Evolutionary conservation across 75 land plant species (phyloP).

Genomic region (Azolla pinnata): DNA sequence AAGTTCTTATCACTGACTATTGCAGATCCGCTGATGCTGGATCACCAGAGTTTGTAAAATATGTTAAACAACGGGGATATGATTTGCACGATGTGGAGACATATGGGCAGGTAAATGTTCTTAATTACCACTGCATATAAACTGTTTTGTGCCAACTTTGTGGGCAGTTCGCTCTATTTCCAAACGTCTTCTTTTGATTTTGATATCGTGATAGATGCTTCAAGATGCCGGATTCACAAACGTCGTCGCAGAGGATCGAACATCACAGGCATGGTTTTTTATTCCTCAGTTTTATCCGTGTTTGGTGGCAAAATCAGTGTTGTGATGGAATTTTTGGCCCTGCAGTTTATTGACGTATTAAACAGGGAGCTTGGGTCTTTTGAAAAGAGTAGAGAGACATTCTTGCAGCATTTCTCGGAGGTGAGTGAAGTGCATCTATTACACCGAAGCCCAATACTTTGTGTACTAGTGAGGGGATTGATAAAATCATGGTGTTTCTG

Average conservation of each 20-base stretch:
- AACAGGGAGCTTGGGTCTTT: conserved; percentile 51
- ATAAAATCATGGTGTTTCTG: not conserved
- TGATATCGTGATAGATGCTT: conserved; percentile 51
- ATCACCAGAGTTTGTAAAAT: conserved; percentile 57
- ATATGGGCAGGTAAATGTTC: conserved; percentile 71
- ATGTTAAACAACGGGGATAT: conserved; percentile 91
- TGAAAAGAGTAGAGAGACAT: conserved; percentile 60
- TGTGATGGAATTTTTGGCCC: not conserved
- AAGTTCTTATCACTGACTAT: conserved; percentile 83
- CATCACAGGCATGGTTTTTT: conserved; percentile 56
- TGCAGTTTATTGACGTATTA: conserved; percentile 66
- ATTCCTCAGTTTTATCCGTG: not conserved
- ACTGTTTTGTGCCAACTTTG: not conserved
- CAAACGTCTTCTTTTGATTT: not conserved
- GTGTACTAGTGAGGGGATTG: not conserved
- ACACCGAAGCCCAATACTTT: not conserved
- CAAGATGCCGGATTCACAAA: conserved; percentile 70
- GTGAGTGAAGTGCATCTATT: conserved; percentile 12
- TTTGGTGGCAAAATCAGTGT: not conserved
- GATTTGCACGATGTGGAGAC: conserved; percentile 79
- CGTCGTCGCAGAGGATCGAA: conserved; percentile 86
- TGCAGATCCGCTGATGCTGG: conserved; percentile 54
- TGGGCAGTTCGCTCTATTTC: not conserved
- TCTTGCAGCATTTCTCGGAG: conserved; percentile 71
- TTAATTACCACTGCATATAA: not conserved